Conservation (phyloP, 139 green algal genomes). For the Pseudopediastrum boryanum region DNA sequence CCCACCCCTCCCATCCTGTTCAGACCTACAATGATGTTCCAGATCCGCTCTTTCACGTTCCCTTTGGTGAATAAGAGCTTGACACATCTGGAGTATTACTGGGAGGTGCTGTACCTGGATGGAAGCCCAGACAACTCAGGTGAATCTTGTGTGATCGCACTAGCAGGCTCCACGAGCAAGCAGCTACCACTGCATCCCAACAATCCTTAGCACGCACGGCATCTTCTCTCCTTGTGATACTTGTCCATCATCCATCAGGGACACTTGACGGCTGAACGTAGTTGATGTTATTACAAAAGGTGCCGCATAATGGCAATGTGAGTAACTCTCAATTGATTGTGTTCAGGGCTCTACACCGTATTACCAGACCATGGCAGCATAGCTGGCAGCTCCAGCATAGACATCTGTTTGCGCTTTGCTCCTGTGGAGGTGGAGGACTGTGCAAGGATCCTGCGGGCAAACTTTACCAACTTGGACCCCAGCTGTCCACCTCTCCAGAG, state of each 20-base stretch:
- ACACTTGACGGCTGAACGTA: too few species aligned
- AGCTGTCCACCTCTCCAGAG: slow-evolving; percentile 37
- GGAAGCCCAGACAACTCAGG: slow-evolving; percentile 32
- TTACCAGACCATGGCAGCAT: slow-evolving; percentile 52
- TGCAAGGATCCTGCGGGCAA: slow-evolving; percentile 52
- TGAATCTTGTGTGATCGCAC: too few species aligned
- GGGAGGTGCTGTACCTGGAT: slow-evolving; percentile 19
- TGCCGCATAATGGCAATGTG: too few species aligned
- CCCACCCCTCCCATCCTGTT: slow-evolving; percentile 61
- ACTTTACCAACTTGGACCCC: slow-evolving; percentile 66
- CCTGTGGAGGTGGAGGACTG: slow-evolving; percentile 77
- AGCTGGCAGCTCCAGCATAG: slow-evolving; percentile 37
- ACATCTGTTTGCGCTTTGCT: slow-evolving; percentile 74
- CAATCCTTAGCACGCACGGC: too few species aligned
- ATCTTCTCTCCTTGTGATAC: too few species aligned
- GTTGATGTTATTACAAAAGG: too few species aligned
- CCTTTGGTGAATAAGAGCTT: slow-evolving; percentile 68
- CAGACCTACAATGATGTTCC: slow-evolving; percentile 87
- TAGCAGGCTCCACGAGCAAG: too few species aligned
- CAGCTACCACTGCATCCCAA: too few species aligned
- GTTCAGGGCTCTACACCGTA: slow-evolving; percentile 55
- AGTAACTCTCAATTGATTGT: too few species aligned
- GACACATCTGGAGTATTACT: slow-evolving; percentile 64
- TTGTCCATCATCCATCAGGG: too few species aligned
- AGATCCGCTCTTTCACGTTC: slow-evolving; percentile 74